These are phyloP conservation scores for Mucor plumbeus DNA, from an alignment of 371 early-diverging fungal genomes.

Conservation along the genomic window DNA sequence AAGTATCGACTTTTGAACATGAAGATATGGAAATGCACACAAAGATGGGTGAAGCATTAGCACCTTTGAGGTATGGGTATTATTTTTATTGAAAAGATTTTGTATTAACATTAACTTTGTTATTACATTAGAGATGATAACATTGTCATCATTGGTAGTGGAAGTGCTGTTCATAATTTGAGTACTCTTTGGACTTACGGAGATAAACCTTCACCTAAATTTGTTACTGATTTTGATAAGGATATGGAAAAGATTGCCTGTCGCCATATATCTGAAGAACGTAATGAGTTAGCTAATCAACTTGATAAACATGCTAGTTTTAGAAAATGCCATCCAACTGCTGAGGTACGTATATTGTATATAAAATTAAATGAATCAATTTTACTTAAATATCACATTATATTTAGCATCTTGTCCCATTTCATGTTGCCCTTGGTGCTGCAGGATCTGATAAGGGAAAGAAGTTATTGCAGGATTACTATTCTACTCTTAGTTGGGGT, in stretches of 20 bases:
- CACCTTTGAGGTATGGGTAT: conserved; percentile 36
- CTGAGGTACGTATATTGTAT: conserved; percentile 27
- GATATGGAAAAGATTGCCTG: conserved; percentile 28
- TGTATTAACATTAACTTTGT: not conserved
- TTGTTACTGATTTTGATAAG: conserved; percentile 36
- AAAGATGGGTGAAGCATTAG: conserved; percentile 38
- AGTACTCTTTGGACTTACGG: conserved; percentile 40
- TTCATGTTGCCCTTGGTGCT: conserved; percentile 42
- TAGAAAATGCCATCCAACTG: conserved; percentile 44
- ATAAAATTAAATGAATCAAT: too few species aligned
- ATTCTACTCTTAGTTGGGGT: conserved; percentile 34
- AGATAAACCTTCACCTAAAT: conserved; percentile 32
- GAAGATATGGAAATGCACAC: conserved; percentile 36
- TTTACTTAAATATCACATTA: too few species aligned
- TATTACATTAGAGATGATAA: conserved; percentile 46
- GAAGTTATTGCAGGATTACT: conserved; percentile 30
- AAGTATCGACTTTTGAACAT: conserved; percentile 52
- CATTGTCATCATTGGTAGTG: conserved; percentile 65
- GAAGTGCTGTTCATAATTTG: conserved; percentile 67
- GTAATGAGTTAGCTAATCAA: conserved; percentile 22
- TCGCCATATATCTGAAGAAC: conserved; percentile 26
- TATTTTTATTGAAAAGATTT: not conserved
- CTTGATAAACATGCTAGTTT: conserved; percentile 32
- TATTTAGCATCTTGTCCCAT: conserved; percentile 38
- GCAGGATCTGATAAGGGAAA: conserved; percentile 35